phyloP scores from a whole-genome alignment of 2,329 filamentous ascomycete species.

The Epichloe uncinata region DNA sequence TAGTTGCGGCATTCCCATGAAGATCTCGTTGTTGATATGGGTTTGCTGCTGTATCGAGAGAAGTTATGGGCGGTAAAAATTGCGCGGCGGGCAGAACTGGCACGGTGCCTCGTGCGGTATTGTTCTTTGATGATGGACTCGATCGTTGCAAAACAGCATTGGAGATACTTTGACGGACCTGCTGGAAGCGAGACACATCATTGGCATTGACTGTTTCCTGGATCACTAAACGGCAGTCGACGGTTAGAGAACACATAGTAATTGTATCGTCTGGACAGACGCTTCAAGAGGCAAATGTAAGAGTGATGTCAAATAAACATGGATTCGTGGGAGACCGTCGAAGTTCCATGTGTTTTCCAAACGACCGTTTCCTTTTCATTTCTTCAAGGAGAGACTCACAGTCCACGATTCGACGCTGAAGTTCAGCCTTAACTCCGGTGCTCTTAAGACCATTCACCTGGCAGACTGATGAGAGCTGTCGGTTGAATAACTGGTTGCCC shows the following conservation, averaged over 20 bases:
- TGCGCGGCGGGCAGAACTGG: not conserved
- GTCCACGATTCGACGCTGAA: slow-evolving; percentile 65
- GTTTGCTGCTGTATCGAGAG: slow-evolving; percentile 7
- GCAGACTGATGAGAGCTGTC: slow-evolving; percentile 65
- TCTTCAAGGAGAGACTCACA: slow-evolving; percentile 42
- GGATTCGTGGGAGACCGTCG: not conserved
- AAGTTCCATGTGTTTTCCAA: not conserved
- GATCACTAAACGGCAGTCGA: slow-evolving; percentile 23
- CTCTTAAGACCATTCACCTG: slow-evolving; percentile 60
- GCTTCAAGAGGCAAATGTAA: no score
- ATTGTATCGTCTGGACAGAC: not conserved
- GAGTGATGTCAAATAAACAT: not conserved
- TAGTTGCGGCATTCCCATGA: slow-evolving; percentile 5
- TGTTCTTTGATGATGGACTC: slow-evolving; percentile 13
- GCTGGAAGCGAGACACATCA: slow-evolving; percentile 28
- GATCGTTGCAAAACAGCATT: slow-evolving; percentile 19
- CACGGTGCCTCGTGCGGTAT: slow-evolving; percentile 4
- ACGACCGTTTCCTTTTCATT: not conserved
- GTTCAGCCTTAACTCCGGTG: slow-evolving; percentile 70
- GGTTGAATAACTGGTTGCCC: slow-evolving; percentile 34
- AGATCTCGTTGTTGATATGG: slow-evolving; percentile 7
- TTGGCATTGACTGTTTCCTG: slow-evolving; percentile 23
- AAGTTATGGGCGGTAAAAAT: slow-evolving; percentile 11
- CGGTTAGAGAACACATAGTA: not conserved
- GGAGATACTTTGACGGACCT: slow-evolving; percentile 29